Conservation (phyloP, 179 eudicot species). For the Drosera spatulata region DNA sequence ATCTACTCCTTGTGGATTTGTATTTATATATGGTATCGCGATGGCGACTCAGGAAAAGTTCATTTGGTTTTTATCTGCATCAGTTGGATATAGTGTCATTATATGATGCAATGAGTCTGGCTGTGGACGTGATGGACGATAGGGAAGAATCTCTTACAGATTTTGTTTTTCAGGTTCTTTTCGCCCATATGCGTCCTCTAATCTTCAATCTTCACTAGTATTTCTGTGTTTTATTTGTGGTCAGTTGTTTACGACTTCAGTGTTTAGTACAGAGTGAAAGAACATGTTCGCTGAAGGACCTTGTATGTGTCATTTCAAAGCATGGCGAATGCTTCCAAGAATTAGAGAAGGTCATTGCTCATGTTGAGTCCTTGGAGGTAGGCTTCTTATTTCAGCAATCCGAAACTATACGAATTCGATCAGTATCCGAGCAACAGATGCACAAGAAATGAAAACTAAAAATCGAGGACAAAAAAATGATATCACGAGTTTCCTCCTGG, state of each 20-base stretch:
- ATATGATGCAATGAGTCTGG: constrained; percentile 35
- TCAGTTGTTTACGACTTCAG: neutral
- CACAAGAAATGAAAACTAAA: too few species aligned
- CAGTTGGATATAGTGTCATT: constrained; percentile 38
- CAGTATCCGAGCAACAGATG: too few species aligned
- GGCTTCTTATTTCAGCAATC: too few species aligned
- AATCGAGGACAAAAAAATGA: too few species aligned
- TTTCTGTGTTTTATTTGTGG: too few species aligned
- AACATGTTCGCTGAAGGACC: constrained; percentile 38
- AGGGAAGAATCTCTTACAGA: constrained; percentile 27
- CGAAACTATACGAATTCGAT: too few species aligned
- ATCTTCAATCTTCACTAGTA: neutral
- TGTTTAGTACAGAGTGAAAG: constrained; percentile 31
- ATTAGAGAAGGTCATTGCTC: constrained; percentile 22
- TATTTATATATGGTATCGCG: too few species aligned
- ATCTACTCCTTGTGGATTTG: too few species aligned
- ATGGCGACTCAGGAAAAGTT: neutral
- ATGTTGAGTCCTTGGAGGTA: constrained; percentile 42
- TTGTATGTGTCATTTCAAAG: constrained; percentile 23
- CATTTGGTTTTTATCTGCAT: neutral
- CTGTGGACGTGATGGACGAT: constrained; percentile 37
- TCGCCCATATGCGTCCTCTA: neutral
- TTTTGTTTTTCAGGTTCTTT: constrained; percentile 37
- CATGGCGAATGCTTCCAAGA: constrained; percentile 33
- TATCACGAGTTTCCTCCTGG: too few species aligned